Evolutionary conservation across 2,329 filamentous ascomycete genomes (phyloP).

Genomic region (Microdochium trichocladiopsis): DNA sequence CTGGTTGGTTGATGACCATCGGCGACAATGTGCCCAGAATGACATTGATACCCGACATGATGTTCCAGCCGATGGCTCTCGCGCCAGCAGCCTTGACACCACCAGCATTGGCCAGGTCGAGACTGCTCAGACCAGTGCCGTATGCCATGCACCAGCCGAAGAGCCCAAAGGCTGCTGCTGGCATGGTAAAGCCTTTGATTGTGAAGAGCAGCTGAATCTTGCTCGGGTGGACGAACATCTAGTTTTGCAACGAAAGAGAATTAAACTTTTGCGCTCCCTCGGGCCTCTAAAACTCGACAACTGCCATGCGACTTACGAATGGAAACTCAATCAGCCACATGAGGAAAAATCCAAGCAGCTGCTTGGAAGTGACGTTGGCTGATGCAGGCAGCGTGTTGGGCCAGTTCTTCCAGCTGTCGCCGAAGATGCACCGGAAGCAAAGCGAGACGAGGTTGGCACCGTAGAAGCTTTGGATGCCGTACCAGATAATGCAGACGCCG

Average conservation of each 20-base stretch:
- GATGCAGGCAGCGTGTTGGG: constrained; percentile 21
- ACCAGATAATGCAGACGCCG: constrained; percentile 19
- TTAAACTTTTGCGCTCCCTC: too few relatives aligned
- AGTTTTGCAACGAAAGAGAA: not conserved
- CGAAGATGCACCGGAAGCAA: constrained; percentile 24
- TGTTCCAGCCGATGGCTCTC: constrained; percentile 25
- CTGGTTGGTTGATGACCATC: constrained; percentile 27
- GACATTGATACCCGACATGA: constrained; percentile 28
- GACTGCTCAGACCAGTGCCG: constrained; percentile 14
- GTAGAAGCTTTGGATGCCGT: constrained; percentile 14
- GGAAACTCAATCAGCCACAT: constrained; percentile 29
- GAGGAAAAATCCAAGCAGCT: constrained; percentile 28
- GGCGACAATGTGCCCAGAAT: constrained; percentile 26
- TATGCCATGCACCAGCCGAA: constrained; percentile 25
- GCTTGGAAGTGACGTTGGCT: constrained; percentile 23
- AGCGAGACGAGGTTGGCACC: constrained; percentile 13
- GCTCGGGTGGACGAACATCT: constrained; percentile 25
- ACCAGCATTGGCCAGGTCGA: constrained; percentile 17
- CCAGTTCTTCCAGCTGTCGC: constrained; percentile 20
- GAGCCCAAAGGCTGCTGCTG: constrained; percentile 25
- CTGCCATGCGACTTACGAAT: constrained; percentile 16
- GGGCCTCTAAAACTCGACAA: not conserved
- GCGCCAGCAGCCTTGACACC: constrained; percentile 12
- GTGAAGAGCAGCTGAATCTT: constrained; percentile 26
- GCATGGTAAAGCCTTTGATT: constrained; percentile 25